Percentiles rank a stretch among this genome's conserved stretches.
Conservation (phyloP, 306 rosid genomes). For the Albizia julibrissin region DNA sequence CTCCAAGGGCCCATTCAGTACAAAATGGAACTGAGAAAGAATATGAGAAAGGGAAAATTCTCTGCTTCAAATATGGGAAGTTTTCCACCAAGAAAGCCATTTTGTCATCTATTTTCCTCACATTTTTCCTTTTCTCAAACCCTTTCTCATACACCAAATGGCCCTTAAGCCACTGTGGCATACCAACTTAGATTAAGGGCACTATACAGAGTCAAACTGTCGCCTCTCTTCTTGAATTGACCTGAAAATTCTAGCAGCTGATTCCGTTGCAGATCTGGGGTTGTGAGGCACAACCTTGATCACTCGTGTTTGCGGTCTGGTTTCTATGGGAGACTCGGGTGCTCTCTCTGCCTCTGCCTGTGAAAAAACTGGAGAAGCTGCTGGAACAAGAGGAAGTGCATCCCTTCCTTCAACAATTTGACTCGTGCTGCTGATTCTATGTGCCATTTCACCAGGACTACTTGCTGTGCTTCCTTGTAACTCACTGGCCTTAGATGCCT, state of each 20-base stretch:
- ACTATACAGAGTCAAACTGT: conserved; percentile 34
- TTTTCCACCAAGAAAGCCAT: not conserved
- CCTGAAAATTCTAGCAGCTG: conserved; percentile 71
- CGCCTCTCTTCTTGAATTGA: conserved; percentile 69
- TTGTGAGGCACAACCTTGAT: conserved; percentile 72
- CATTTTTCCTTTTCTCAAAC: not conserved
- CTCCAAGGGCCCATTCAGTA: not conserved
- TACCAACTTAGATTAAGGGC: not conserved
- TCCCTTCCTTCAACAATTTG: conserved; percentile 37
- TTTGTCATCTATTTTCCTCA: not conserved
- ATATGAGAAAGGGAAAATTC: not conserved
- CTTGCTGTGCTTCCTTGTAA: conserved; percentile 52
- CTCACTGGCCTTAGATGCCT: conserved; percentile 43
- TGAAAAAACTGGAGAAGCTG: conserved; percentile 11
- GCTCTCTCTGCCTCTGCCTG: conserved; percentile 39
- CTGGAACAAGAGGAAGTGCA: conserved; percentile 40
- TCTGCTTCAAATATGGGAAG: not conserved
- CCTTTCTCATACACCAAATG: not conserved
- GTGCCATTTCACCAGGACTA: conserved; percentile 41
- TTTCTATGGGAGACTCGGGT: conserved; percentile 27
- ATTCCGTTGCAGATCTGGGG: conserved; percentile 60
- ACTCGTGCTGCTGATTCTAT: not conserved
- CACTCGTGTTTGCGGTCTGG: conserved; percentile 39
- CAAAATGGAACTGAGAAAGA: not conserved
- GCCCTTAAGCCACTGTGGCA: not conserved